These are phyloP conservation scores for Sporothrix pallida DNA, from an alignment of 2,329 filamentous ascomycete species.

Conservation along the genomic window DNA sequence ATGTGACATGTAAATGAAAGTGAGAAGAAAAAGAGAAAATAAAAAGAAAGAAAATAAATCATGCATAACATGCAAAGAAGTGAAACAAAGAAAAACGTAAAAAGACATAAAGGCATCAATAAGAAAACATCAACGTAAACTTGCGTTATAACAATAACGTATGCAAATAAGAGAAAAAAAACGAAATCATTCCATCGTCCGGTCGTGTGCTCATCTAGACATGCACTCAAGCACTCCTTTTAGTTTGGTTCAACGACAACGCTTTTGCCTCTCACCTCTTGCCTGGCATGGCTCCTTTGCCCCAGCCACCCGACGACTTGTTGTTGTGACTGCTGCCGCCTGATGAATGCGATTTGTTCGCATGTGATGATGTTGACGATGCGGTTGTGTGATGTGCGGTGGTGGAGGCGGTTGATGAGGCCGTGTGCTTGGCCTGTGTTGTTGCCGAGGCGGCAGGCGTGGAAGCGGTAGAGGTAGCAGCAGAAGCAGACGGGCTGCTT, in stretches of 20 bases:
- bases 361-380: background rate
- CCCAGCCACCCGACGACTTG: slow-evolving; percentile 24
- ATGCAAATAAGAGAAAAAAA: background rate
- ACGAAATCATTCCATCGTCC: slow-evolving; percentile 21
- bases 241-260: background rate
- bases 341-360: background rate
- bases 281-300: slow-evolving; percentile 26
- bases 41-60: background rate
- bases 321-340: background rate
- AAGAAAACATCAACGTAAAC: background rate
- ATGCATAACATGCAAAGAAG: slow-evolving; percentile 7
- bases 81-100: slow-evolving; percentile 18
- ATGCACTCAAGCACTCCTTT: background rate
- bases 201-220: slow-evolving; percentile 25
- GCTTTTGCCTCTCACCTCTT: background rate
- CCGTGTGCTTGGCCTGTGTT: background rate
- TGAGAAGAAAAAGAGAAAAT: slow-evolving; percentile 6
- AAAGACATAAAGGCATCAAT: background rate
- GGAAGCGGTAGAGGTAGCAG: background rate
- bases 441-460: background rate
- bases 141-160: slow-evolving; percentile 2
- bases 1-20: background rate
- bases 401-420: background rate
- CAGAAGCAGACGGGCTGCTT: background rate
- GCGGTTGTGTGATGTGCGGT: slow-evolving; percentile 3